Evolutionary conservation across 2,329 filamentous ascomycete species (phyloP).

Genomic region (Ustilaginoidea virens): DNA sequence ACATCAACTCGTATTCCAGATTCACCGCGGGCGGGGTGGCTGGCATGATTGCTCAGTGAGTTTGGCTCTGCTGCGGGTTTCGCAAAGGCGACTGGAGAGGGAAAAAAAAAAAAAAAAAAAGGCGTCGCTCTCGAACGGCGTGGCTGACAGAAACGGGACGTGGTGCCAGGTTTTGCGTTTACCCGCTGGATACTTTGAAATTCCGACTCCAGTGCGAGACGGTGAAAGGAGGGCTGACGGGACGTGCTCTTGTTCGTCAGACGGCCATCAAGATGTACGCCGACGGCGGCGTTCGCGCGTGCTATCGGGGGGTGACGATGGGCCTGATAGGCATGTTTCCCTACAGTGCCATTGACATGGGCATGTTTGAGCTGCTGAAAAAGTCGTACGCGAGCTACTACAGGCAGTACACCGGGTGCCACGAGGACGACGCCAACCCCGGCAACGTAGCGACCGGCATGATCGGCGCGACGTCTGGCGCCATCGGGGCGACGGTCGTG

Average conservation of each 20-base stretch:
- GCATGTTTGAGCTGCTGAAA: constrained; percentile 89
- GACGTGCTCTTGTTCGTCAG: constrained; percentile 65
- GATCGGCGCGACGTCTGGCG: constrained; percentile 83
- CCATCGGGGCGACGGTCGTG: constrained; percentile 82
- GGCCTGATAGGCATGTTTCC: constrained; percentile 94
- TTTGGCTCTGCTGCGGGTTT: no score
- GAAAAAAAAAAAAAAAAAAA: no score
- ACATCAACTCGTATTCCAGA: constrained; percentile 71
- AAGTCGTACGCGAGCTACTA: constrained; percentile 53
- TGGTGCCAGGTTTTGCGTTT: constrained; percentile 69
- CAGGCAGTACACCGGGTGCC: constrained; percentile 50
- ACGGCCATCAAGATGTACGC: constrained; percentile 80
- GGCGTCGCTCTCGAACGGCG: no score
- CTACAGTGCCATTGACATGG: constrained; percentile 91
- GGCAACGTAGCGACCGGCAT: constrained; percentile 73
- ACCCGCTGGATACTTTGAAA: constrained; percentile 76
- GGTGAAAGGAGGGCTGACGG: constrained; percentile 68
- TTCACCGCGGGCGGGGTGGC: constrained; percentile 83
- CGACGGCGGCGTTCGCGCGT: constrained; percentile 56
- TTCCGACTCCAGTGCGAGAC: constrained; percentile 85
- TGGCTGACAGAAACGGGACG: no score
- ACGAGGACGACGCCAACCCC: constrained; percentile 70
- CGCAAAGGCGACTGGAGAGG: no score
- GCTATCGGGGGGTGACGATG: constrained; percentile 88
- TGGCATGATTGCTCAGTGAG: constrained; percentile 84